These are phyloP conservation scores for Pyrrhoderma noxium DNA, from an alignment of 1,284 basidiomycete species.

Conservation along the genomic window DNA sequence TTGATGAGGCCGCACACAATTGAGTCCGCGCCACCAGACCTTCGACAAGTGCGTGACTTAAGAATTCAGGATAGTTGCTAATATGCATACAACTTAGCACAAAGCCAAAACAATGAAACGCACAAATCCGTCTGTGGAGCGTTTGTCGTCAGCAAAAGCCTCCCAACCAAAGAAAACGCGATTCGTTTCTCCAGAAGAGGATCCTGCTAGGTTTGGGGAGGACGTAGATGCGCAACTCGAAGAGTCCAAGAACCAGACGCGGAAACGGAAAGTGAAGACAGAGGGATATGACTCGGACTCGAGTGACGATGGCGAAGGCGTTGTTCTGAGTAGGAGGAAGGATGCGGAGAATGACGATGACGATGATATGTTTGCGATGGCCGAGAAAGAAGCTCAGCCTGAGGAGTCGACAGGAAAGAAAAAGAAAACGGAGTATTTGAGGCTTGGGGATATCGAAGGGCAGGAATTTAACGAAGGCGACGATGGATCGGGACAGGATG, in stretches of 20 bases:
- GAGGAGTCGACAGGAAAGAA: conserved; percentile 34
- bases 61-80: neutral
- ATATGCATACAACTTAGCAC: neutral
- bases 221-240: conserved; percentile 70
- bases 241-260: conserved; percentile 40
- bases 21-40: too few relatives aligned
- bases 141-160: conserved; percentile 1
- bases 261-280: conserved; percentile 66
- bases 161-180: conserved; percentile 61
- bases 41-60: neutral
- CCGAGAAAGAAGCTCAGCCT: conserved; percentile 34
- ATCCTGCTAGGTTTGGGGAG: conserved; percentile 66
- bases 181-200: conserved; percentile 70
- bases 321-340: conserved; percentile 69
- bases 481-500: conserved; percentile 36
- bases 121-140: conserved; percentile 12
- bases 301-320: conserved; percentile 86
- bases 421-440: conserved; percentile 71
- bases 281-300: conserved; percentile 95
- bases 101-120: conserved; percentile 15
- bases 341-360: conserved; percentile 36
- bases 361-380: conserved; percentile 81
- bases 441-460: conserved; percentile 91
- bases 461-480: conserved; percentile 75
- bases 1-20: too few relatives aligned